phyloP scores from a whole-genome alignment of 495 filamentous ascomycete species.

The Penicillium fimorum region DNA sequence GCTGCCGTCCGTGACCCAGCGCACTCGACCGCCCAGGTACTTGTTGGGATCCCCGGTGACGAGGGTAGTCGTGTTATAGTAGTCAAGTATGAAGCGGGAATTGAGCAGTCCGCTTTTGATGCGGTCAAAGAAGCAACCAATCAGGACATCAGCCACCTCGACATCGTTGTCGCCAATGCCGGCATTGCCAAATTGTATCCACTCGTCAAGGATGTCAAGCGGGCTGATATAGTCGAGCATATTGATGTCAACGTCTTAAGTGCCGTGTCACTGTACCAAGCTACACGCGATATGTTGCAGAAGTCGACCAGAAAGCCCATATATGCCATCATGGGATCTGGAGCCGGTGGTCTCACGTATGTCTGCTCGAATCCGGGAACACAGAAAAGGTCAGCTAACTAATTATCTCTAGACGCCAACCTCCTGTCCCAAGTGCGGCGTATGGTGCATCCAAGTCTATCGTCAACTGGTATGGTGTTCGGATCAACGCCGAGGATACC shows the following conservation, averaged over 20 bases:
- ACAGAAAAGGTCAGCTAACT: background rate
- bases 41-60: constrained; percentile 23
- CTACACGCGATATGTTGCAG: constrained; percentile 31
- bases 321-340: constrained; percentile 36
- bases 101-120: constrained; percentile 20
- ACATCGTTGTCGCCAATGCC: constrained; percentile 54
- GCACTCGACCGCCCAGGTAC: constrained; percentile 13
- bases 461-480: constrained; percentile 35
- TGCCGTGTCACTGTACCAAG: constrained; percentile 41
- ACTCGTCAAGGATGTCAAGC: constrained; percentile 22
- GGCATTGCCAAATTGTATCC: constrained; percentile 31
- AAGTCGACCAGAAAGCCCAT: constrained; percentile 29
- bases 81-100: constrained; percentile 42
- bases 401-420: constrained; percentile 10
- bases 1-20: constrained; percentile 41
- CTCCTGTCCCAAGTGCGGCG: constrained; percentile 28
- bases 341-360: constrained; percentile 12
- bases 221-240: constrained; percentile 32
- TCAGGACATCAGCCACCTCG: constrained; percentile 37
- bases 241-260: constrained; percentile 41
- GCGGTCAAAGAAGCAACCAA: constrained; percentile 22
- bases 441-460: constrained; percentile 41
- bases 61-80: constrained; percentile 37
- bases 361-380: background rate
- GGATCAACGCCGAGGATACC: constrained; percentile 42